Base-by-base conservation (phyloP, 1,284 basidiomycete species). In the Megacollybia platyphylla region DNA sequence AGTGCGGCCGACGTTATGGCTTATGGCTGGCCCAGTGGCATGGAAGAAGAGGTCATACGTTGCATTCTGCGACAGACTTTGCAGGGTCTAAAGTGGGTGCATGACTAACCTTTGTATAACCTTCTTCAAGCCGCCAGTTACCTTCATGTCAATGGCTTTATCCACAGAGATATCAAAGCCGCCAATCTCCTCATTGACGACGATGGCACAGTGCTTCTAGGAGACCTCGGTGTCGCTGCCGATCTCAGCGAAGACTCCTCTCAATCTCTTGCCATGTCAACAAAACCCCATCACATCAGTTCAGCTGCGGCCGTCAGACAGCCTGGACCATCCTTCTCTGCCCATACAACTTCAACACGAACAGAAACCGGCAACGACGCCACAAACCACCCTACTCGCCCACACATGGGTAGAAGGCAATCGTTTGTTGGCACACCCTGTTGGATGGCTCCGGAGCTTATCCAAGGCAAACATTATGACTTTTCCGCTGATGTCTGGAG, bases 371-470 rank as follows among this genome's bases (percentile, higher is more conserved):
- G 17, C 30, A 36, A 63, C 49, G 62, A 66, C 31, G 48, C 57
- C 17, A 46, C 54, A 7, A 40, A 48, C 40, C 52, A 47, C 4
- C 42, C 51, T 9, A 44, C 53, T 26, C 62, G 64, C 40, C 71
- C 67, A 45, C 64, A 56, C 42, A 64, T 77, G 13, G 76, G 75
- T 31, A 87, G 84, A 52, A 72, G 87, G 44, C 87, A 84, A 57
- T 87, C 82, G 7, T 93, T 93, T 55, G 90, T 93, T 13, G 90
- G 90, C 40, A 93, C 90, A 26, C 90, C 90, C 1, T 89, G 86
- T 55, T 93, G 88, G 87, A 93, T 93, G 89, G 87, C 90, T 0
- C 90, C 90, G 2, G 89, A 93, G 52, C 73, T 93, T 20, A 87
- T 93, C 39, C 76, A 84, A 51, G 81, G 87, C 42, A 78, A 75